Percentiles rank a stretch among this genome's conserved stretches.
These are phyloP conservation scores for Vitis hybrid DNA, from an alignment of 177 flowering plant genomes.

Conservation along the genomic window DNA sequence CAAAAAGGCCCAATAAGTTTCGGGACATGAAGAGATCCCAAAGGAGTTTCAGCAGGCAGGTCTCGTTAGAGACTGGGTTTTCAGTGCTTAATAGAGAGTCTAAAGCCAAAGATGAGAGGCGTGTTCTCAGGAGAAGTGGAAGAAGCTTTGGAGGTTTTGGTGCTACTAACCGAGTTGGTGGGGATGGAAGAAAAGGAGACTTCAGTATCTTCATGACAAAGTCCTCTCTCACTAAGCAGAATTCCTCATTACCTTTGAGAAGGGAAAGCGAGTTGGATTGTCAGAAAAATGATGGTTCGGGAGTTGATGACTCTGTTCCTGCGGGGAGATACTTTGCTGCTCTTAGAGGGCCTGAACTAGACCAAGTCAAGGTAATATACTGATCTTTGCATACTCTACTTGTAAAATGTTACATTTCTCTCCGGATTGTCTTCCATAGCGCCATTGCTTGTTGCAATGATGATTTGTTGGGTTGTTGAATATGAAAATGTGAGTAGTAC, in stretches of 20 bases:
- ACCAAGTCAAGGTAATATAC: slow-evolving; percentile 83
- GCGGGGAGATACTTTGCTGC: slow-evolving; percentile 98
- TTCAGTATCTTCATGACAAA: slow-evolving; percentile 86
- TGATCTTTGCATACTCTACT: neutral
- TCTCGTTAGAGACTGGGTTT: slow-evolving; percentile 90
- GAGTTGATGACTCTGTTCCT: slow-evolving; percentile 54
- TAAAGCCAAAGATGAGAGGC: slow-evolving; percentile 41
- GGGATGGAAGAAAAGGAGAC: slow-evolving; percentile 62
- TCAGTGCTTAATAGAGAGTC: slow-evolving; percentile 60
- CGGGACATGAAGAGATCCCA: slow-evolving; percentile 37
- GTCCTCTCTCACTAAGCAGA: slow-evolving; percentile 62
- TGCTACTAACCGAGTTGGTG: slow-evolving; percentile 23
- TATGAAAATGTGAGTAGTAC: neutral
- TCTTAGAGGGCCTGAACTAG: slow-evolving; percentile 89
- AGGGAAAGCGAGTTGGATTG: slow-evolving; percentile 43
- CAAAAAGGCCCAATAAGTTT: slow-evolving; percentile 25
- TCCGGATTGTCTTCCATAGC: neutral
- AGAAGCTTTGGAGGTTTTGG: slow-evolving; percentile 72
- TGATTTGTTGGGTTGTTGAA: too few species aligned
- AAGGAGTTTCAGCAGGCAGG: slow-evolving; percentile 65
- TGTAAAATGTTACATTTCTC: neutral
- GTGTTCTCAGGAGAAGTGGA: slow-evolving; percentile 65
- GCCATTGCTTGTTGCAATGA: too few species aligned
- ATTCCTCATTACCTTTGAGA: slow-evolving; percentile 51
- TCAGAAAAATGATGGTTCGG: slow-evolving; percentile 21